A percentile compares a stretch with the other conserved stretches of the same genome.
These are phyloP conservation scores for Nitzschia sp. DNA, from an alignment of 108 stramenopile genomes.

Conservation along the genomic window DNA sequence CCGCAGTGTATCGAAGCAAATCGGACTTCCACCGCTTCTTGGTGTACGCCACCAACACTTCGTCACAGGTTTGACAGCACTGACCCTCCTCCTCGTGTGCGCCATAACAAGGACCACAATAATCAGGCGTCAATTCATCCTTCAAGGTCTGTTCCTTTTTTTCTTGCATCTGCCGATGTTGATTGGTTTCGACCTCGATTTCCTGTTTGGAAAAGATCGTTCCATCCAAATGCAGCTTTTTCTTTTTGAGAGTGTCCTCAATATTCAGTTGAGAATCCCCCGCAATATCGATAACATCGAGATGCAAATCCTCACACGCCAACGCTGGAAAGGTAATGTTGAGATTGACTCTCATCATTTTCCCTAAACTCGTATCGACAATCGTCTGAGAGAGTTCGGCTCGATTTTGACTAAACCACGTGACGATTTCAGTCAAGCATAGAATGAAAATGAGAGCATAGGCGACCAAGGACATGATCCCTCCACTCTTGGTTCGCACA, in stretches of 20 bases:
- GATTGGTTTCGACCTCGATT: constrained; percentile 45
- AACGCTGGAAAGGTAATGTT: constrained; percentile 97
- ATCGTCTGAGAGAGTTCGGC: constrained; percentile 55
- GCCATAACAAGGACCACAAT: constrained; percentile 98
- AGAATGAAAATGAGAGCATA: constrained; percentile 54
- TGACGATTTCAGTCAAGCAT: constrained; percentile 57
- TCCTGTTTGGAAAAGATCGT: constrained; percentile 23
- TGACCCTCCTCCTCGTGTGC: constrained; percentile 59
- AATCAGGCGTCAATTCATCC: constrained; percentile 61
- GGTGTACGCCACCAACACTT: constrained; percentile 75
- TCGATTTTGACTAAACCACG: constrained; percentile 48
- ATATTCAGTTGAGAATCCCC: constrained; percentile 95
- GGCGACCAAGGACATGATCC: constrained; percentile 54
- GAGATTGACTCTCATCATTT: constrained; percentile 87
- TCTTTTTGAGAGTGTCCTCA: constrained; percentile 81
- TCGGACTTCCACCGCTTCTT: constrained; percentile 80
- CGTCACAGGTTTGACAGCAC: constrained; percentile 94
- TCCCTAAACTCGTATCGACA: constrained; percentile 85
- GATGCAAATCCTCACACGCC: constrained; percentile 92
- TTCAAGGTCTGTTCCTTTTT: constrained; percentile 40
- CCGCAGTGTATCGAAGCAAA: constrained; percentile 64
- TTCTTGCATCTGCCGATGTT: constrained; percentile 43
- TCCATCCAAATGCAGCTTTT: constrained; percentile 46
- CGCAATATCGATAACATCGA: constrained; percentile 98
- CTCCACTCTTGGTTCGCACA: constrained; percentile 72